Evolutionary conservation across 176 grass and related monocot species (phyloP).

Genomic region (Thinopyrum elongatum): DNA sequence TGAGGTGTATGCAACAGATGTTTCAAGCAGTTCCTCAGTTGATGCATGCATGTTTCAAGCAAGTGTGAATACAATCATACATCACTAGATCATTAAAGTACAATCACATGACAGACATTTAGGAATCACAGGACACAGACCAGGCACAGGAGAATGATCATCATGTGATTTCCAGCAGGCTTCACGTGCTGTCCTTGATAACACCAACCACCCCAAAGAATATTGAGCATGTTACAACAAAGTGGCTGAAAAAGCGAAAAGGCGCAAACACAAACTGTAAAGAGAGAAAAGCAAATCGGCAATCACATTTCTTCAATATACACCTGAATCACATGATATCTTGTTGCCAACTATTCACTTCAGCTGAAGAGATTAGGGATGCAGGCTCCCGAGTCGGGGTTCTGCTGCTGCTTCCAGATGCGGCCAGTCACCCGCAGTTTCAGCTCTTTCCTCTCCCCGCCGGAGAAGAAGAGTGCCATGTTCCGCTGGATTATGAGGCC

Average conservation of each 20-base stretch:
- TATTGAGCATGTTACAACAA: conserved; percentile 28
- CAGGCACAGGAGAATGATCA: not conserved
- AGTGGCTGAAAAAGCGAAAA: conserved; percentile 7
- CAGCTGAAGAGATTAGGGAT: conserved; percentile 36
- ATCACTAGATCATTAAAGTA: not conserved
- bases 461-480: conserved; percentile 36
- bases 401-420: conserved; percentile 35
- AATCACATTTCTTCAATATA: conserved; percentile 29
- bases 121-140: not conserved
- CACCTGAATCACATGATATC: conserved; percentile 20
- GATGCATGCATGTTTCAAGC: not conserved
- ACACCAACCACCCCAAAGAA: conserved; percentile 7
- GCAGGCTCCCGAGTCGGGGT: conserved; percentile 21
- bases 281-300: not conserved
- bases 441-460: conserved; percentile 27
- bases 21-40: not conserved
- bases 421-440: conserved; percentile 32
- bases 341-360: not conserved
- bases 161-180: conserved; percentile 7
- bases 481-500: conserved; percentile 37
- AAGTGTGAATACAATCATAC: not conserved
- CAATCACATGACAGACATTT: conserved; percentile 5
- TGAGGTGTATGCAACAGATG: not conserved
- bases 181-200: not conserved
- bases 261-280: conserved; percentile 4